Base-by-base conservation (phyloP, 2,329 filamentous ascomycete genomes). In the Diaporthe sp. region DNA sequence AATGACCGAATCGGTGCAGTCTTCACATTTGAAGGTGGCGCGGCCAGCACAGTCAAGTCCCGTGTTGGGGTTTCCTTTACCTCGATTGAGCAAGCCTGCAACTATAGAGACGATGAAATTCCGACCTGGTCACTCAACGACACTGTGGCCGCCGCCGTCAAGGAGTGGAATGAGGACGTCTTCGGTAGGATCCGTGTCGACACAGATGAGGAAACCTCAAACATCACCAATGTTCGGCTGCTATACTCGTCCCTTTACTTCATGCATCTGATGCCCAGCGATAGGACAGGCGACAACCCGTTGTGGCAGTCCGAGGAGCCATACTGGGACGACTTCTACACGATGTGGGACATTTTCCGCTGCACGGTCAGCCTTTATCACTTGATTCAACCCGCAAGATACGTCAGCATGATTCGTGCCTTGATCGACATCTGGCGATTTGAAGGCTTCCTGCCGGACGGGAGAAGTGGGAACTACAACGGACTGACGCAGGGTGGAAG, bases 251-350 rank as follows among this genome's bases (percentile, higher is more conserved):
- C 86, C 1, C 80, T 92, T 10, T 92, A 92, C 76, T 88, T 89
- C 77, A 89, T 90, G 85, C 89, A 91, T 76, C 78, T 92, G n/a
- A 88, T 91, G 75, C 90, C 90, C 0, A 91, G 89, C 0, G 89
- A 92, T 73, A 85, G 88, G 8, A 91, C 92, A 0, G 92, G 91
- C 0, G 93, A 94, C 79, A 94, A 94, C 71, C 91, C 92, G 1
- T 79, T 91, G 0, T 94, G 92, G 92, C 76, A 88, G 2, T 92
- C 88, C 51, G 85, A 84, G 1, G 92, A 94, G 79, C 92, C 92
- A 0, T 94, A 94, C 78, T 94, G 92, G 79, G 93, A 94, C 80
- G 93, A 91, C 1, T 94, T 92, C 78, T 95, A 95, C 80, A 94
- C 83, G 76, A 91, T 94, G 8, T 94, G 93, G 93, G 93, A 94